phyloP scores from a whole-genome alignment of 2,329 filamentous ascomycete species.

The Phialophora tarda region DNA sequence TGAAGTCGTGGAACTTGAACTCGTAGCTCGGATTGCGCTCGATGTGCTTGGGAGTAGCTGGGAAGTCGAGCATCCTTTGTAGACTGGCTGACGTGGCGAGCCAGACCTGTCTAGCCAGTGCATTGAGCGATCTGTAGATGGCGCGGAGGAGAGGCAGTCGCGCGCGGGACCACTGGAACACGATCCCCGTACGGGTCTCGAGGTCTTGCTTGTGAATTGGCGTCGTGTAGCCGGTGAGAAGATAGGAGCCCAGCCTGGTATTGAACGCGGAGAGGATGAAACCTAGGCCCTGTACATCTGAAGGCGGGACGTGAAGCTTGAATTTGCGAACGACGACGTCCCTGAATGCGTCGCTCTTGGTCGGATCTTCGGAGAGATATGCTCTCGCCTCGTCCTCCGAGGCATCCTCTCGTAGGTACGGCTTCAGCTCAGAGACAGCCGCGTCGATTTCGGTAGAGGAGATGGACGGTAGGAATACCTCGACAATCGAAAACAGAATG shows the following conservation, averaged over 20 bases:
- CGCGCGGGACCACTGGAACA: constrained; percentile 60
- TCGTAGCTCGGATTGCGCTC: constrained; percentile 58
- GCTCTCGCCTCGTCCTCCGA: constrained; percentile 48
- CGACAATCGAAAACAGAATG: constrained; percentile 62
- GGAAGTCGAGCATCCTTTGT: constrained; percentile 58
- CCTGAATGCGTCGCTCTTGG: constrained; percentile 57
- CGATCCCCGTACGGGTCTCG: constrained; percentile 59
- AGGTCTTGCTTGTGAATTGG: constrained; percentile 62
- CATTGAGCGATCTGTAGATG: constrained; percentile 56
- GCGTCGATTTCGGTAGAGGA: constrained; percentile 13
- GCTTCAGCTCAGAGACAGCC: constrained; percentile 38
- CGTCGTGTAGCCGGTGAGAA: constrained; percentile 63
- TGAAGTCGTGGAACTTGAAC: constrained; percentile 64
- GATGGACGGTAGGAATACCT: constrained; percentile 60
- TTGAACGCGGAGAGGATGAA: constrained; percentile 61
- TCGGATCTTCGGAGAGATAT: constrained; percentile 57
- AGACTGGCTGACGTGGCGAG: constrained; percentile 58
- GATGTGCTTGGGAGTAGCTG: constrained; percentile 60
- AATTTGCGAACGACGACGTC: constrained; percentile 56
- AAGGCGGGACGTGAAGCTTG: constrained; percentile 55
- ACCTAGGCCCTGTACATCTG: constrained; percentile 56
- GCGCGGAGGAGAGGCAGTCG: constrained; percentile 59
- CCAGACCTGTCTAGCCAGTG: constrained; percentile 60
- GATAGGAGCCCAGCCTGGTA: constrained; percentile 60
- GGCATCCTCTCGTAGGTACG: constrained; percentile 44